Percentiles rank a stretch among this genome's conserved stretches.
These are phyloP conservation scores for Xylaria cubensis DNA, from an alignment of 495 filamentous ascomycete species.

Conservation along the genomic window DNA sequence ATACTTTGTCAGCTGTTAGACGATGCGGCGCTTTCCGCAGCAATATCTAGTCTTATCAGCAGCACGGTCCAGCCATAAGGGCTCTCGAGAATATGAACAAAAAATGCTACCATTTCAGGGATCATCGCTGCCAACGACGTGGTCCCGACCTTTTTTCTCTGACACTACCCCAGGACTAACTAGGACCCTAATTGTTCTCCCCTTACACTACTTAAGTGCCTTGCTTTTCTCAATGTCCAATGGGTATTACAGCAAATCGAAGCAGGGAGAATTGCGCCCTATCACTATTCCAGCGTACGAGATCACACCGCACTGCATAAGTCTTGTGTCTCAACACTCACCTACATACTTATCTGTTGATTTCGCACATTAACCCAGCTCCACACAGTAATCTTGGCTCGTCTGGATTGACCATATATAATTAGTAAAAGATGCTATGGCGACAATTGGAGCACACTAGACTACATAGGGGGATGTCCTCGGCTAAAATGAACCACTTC, in stretches of 20 bases:
- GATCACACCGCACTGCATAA: not conserved
- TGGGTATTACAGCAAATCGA: not conserved
- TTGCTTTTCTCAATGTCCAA: conserved; percentile 7
- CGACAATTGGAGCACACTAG: conserved; percentile 12
- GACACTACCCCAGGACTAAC: not conserved
- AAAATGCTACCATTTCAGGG: not conserved
- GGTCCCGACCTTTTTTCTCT: not conserved
- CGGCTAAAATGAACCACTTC: not conserved
- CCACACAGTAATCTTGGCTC: conserved; percentile 16
- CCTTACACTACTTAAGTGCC: not conserved
- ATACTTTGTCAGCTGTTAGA: not conserved
- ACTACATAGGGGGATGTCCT: not conserved
- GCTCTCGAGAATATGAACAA: not conserved
- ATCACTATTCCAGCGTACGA: not conserved
- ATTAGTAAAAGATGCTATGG: conserved; percentile 8
- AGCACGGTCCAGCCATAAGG: not conserved
- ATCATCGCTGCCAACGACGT: not conserved
- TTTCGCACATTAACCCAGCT: not conserved
- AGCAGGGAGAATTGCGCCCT: not conserved
- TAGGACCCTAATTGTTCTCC: not conserved
- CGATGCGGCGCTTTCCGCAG: conserved; percentile 1
- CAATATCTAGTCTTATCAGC: not conserved
- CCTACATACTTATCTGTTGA: not conserved
- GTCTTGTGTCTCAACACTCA: not conserved
- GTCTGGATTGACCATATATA: not conserved